Conservation (phyloP, 768 basidiomycete genomes). For the Coprinopsis marcescibilis region DNA sequence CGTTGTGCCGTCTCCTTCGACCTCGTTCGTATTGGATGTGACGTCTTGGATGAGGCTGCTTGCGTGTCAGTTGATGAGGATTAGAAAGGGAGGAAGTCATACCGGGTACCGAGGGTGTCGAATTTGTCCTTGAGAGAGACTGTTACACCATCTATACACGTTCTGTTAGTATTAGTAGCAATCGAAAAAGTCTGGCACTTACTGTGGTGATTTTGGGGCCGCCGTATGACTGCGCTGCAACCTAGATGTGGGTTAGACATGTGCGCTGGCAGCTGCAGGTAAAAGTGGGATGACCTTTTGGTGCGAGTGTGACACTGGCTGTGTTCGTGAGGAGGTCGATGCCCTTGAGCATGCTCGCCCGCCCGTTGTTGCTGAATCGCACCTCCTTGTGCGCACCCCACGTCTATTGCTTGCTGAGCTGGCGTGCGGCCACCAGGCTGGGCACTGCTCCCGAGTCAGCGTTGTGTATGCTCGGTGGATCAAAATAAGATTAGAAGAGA, state of each 20-base stretch:
- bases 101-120: constrained; percentile 98
- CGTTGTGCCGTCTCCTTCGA: constrained; percentile 96
- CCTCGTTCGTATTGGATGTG: constrained; percentile 93
- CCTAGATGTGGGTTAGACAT: constrained; percentile 42
- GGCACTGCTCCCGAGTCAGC: constrained; percentile 64
- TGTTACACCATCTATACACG: constrained; percentile 82
- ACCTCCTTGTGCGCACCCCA: constrained; percentile 94
- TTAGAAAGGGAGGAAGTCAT: constrained; percentile 22
- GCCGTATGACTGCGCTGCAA: constrained; percentile 83
- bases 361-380: constrained; percentile 92
- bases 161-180: constrained; percentile 8
- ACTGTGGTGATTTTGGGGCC: constrained; percentile 96
- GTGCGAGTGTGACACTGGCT: constrained; percentile 92
- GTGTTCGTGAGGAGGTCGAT: constrained; percentile 97
- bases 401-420: constrained; percentile 43
- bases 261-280: background rate
- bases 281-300: constrained; percentile 60
- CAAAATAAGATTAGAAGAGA: no score
- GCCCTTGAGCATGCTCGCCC: constrained; percentile 89
- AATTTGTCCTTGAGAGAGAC: constrained; percentile 96
- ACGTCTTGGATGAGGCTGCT: constrained; percentile 88
- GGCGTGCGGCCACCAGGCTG: constrained; percentile 60
- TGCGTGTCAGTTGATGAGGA: background rate
- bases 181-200: constrained; percentile 17
- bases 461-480: constrained; percentile 68